Base-by-base conservation (phyloP, 1,284 basidiomycete genomes). In the Malassezia obtusa region DNA sequence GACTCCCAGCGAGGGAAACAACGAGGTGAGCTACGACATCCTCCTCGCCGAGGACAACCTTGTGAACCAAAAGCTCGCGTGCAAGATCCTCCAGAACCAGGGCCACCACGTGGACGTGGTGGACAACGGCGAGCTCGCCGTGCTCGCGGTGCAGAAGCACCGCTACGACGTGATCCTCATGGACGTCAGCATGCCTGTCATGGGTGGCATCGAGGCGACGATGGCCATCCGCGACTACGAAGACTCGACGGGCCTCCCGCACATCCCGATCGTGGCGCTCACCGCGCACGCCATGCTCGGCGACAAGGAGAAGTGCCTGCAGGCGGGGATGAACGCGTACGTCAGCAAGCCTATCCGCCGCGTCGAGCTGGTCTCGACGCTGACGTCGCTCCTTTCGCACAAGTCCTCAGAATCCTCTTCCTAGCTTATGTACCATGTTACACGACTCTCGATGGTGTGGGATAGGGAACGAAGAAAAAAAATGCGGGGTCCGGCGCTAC, bases 1-100 rank as follows among this genome's bases (percentile, higher is more conserved):
- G 46, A 86, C 84, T 59, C 87, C 87, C 0, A 85, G 75, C 81
- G 59, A 83, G 82, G 43, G 83, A 79, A 50, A 84, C 82, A 64
- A 85, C 73, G 88, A 95, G 64, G 81, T 88, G 17, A 81, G 84
- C 6, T 90, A 89, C 76, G 88, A 88, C 74, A 92, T 96, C 60
- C 80, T 98, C n/a, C 81, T 98, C 7, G 92, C 92, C 0, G 92
- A 99, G 75, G 94, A 98, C 75, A 98, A 98, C 69, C 78, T 92
- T 62, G 92, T 98, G 59, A 98, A 98, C 77, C 92, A 98, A 78
- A 89, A 90, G 74, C 77, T 98, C 6, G 94, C 94, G 0, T 86
- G 94, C 64, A 95, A 95, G 80, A 89, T 98, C 62, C 78, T 99
- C 31, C 90, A 96, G 77, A 92, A 90, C 72, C 91, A 91, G 49